phyloP scores from a whole-genome alignment of 139 green algal genomes.

The Auxenochlorella protothecoides region DNA sequence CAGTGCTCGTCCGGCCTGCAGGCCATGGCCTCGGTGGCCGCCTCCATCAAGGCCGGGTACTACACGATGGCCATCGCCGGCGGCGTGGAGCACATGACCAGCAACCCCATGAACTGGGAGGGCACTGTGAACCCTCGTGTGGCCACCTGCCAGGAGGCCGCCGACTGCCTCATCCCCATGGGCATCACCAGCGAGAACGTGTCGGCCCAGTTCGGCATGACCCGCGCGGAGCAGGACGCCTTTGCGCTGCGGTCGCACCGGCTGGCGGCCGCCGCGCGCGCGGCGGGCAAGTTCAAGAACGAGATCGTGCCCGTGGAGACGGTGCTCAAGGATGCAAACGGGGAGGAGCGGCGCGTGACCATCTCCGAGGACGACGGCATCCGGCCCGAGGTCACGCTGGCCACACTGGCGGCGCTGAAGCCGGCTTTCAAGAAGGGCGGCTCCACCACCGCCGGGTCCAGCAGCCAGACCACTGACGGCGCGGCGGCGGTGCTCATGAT shows the following conservation, averaged over 20 bases:
- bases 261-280: conserved; percentile 69
- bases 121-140: conserved; percentile 84
- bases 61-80: conserved; percentile 89
- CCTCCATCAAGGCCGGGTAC: conserved; percentile 89
- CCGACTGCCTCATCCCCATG: conserved; percentile 95
- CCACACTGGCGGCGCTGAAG: conserved; percentile 53
- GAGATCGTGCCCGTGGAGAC: conserved; percentile 96
- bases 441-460: conserved; percentile 89
- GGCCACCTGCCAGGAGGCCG: conserved; percentile 46
- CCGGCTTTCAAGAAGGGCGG: conserved; percentile 91
- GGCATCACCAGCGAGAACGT: conserved; percentile 98
- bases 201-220: conserved; percentile 74
- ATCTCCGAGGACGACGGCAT: conserved; percentile 90
- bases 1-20: conserved; percentile 69
- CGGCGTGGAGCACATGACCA: conserved; percentile 91
- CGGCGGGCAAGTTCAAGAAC: conserved; percentile 72
- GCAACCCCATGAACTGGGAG: conserved; percentile 95
- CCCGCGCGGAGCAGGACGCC: conserved; percentile 63
- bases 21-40: conserved; percentile 87
- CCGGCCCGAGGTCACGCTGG: conserved; percentile 50
- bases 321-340: conserved; percentile 71
- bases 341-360: conserved; percentile 56
- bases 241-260: conserved; percentile 71
- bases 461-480: conserved; percentile 88
- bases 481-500: conserved; percentile 87